Evolutionary conservation across 768 basidiomycete species (phyloP), one percentile per base, ranked within the genome.

Genomic region (Amanita molliuscula): DNA sequence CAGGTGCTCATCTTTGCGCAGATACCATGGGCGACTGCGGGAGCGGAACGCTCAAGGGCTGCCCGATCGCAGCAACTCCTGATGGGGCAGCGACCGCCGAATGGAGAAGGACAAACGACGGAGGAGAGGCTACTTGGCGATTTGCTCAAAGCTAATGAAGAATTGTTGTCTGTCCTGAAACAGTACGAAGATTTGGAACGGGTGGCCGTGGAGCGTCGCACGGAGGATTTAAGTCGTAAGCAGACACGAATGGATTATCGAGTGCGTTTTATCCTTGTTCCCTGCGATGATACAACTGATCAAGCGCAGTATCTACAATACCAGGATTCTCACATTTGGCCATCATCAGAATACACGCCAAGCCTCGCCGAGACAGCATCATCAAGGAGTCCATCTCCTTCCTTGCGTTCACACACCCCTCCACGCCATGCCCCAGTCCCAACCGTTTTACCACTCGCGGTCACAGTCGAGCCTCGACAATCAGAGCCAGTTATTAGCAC

Each of bases 11-110:
- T 95, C 23, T 83, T 73, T 55, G 81, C 84, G 9, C 92, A 94
- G 65, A 92, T 96, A 57, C 81, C 86, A 6, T 95, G 93, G 92
- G 93, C 93, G 3, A 77, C 81, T 18, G 82, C 89, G 1, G 78
- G 82, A 11, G 91, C 91, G 1, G 84, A 86, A 56, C 78, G 78
- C 41, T 84, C 85, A 6, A 73, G 86, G 29, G 57, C 59, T 55
- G 54, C 60, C 9, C 62, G 60, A 44, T 61, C 66, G 34, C 58
- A 59, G 16, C 57, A 53, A 43, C 56, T 54, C 37, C 60, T 61
- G 51, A 47, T 54, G 11, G 58, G 62, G 44, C 75, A 79, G 49
- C 60, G 33, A 16, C 46, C 20, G 4, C 35, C 21, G 5, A 25
- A 41, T 16, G 48, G 31, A 26, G 40, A 41, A 11, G 40, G 25